These are phyloP conservation scores for Cladochytrium replicatum DNA, from an alignment of 192 early-diverging fungal species.

Conservation along the genomic window DNA sequence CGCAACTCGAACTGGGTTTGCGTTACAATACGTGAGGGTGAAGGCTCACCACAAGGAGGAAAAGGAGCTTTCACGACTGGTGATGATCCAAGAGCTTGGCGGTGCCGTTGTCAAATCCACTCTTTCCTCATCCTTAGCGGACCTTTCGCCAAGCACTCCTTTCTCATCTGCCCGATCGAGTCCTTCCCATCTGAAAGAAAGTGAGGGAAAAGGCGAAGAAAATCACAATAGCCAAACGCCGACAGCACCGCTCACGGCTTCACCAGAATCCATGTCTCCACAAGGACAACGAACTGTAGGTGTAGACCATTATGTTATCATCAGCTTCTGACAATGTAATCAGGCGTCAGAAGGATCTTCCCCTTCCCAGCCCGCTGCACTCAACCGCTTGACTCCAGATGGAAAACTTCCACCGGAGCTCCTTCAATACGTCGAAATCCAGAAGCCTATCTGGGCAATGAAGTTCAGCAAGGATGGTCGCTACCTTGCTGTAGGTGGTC, in stretches of 20 bases:
- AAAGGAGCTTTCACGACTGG: constrained; percentile 17
- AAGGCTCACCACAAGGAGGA: constrained; percentile 19
- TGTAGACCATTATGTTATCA: constrained; percentile 20
- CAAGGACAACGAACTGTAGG: constrained; percentile 10
- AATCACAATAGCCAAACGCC: neutral
- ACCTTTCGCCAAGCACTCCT: too few species aligned
- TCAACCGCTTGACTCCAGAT: too few species aligned
- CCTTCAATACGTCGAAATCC: constrained; percentile 2
- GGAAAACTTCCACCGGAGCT: neutral
- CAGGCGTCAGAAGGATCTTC: neutral
- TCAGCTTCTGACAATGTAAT: too few species aligned
- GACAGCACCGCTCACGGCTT: neutral
- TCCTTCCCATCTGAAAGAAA: too few species aligned
- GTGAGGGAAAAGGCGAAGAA: too few species aligned
- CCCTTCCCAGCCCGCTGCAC: too few species aligned
- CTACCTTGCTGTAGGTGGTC: constrained; percentile 74
- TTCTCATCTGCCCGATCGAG: too few species aligned
- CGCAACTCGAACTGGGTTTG: too few species aligned
- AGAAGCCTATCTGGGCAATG: constrained; percentile 55
- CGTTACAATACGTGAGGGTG: constrained; percentile 17
- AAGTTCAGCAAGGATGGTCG: constrained; percentile 68
- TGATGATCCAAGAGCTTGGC: constrained; percentile 19
- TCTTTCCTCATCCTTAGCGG: too few species aligned
- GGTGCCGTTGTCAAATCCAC: too few species aligned
- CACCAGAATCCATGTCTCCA: constrained; percentile 8